phyloP scores from a whole-genome alignment of 768 basidiomycete genomes.

The Pleurotus platypus region DNA sequence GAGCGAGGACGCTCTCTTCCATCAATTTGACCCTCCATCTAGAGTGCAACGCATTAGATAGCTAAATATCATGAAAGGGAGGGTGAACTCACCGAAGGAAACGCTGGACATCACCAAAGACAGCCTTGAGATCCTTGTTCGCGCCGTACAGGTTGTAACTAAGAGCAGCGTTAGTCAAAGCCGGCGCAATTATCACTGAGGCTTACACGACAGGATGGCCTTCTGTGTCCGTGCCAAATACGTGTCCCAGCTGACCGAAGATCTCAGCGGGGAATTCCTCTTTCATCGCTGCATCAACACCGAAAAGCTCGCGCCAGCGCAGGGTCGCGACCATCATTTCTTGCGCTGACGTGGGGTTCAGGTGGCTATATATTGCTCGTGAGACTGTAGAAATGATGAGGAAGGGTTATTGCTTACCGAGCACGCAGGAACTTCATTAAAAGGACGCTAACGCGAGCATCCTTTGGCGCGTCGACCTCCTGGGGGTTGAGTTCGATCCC shows the following conservation, averaged over 20 bases:
- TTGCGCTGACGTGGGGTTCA: conserved; percentile 49
- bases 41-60: conserved; percentile 10
- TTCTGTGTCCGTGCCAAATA: conserved; percentile 68
- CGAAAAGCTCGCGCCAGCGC: conserved; percentile 67
- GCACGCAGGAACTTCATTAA: conserved; percentile 83
- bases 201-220: conserved; percentile 67
- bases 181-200: neutral
- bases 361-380: conserved; percentile 32
- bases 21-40: conserved; percentile 82
- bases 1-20: conserved; percentile 56
- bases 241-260: conserved; percentile 60
- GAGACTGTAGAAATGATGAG: no score
- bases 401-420: conserved; percentile 35
- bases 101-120: conserved; percentile 73
- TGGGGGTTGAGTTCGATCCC: conserved; percentile 64
- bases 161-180: neutral
- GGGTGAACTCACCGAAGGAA: conserved; percentile 58
- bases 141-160: conserved; percentile 83
- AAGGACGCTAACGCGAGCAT: conserved; percentile 70
- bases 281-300: conserved; percentile 53
- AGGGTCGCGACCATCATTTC: conserved; percentile 69
- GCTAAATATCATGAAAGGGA: conserved; percentile 4
- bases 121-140: conserved; percentile 57
- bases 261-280: conserved; percentile 62
- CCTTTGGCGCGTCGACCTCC: conserved; percentile 30